Evolutionary conservation across 345 rosid species (phyloP), one percentile per base, ranked within the genome.

Genomic region (Melaleuca quinquenervia): DNA sequence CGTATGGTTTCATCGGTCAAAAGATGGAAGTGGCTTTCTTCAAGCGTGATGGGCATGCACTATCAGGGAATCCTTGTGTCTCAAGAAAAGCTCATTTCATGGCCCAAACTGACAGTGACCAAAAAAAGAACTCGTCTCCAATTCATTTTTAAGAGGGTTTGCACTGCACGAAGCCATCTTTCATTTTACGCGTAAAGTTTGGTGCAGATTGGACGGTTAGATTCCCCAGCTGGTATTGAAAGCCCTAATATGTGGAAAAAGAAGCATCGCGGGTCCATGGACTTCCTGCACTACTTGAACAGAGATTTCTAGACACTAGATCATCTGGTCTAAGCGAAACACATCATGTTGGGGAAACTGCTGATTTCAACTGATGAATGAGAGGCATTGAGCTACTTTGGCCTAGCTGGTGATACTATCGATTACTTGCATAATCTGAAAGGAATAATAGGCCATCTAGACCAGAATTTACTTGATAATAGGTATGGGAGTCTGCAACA

Each of bases 21-120:
- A 70, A 84, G 62, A 86, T 84, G 54, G 83, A 86, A 86, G 88
- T 82, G 21, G 88, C 90, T 90, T 55, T 87, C 85, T 10, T 52
- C 11, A 9, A 87, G 84, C 56, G 85, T 5, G 82, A 85, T 84
- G 94, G 91, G 90, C 85, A 91, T 91, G 89, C 94, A 88, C 91
- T 85, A 88, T 82, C 87, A 87, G 82, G 88, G 95, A 91, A 91
- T 92, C 92, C 92, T 92, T 92, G 60, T 11, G 86, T 84, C 84
- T 55, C 92, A 91, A 91, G 93, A 91, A 91, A 86, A 87, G 62
- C 52, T 86, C 87, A 53, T 20, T 12, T 32, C 60, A 60, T 82
- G 62, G 58, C 56, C 50, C 29, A 89, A 64, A 83, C 54, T 84
- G 29, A 55, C 86, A 84, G 62, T 44, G 52, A 83, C 48, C 36